phyloP scores from a whole-genome alignment of 2,329 filamentous ascomycete genomes.

The Colletotrichum graminicola region DNA sequence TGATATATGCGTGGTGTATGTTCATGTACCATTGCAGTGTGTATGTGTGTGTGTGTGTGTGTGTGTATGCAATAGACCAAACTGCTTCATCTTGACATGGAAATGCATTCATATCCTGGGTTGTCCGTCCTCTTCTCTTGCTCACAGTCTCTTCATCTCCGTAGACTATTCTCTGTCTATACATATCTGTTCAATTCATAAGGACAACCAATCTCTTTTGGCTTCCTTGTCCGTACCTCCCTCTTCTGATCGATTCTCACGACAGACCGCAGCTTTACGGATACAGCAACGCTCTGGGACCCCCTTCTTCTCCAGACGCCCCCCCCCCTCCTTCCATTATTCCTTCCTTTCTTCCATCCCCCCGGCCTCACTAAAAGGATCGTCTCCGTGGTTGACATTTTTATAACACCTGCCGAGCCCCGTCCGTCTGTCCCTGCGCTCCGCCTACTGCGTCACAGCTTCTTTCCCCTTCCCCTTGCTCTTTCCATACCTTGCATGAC shows the following conservation, averaged over 20 bases:
- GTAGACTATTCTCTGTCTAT: slow-evolving; percentile 1
- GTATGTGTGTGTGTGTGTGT: not conserved
- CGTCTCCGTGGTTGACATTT: slow-evolving; percentile 42
- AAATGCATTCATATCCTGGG: slow-evolving; percentile 25
- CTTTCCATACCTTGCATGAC: slow-evolving; percentile 1
- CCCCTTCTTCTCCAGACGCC: slow-evolving; percentile 6
- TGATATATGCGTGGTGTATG: slow-evolving; percentile 13
- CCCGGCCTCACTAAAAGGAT: slow-evolving; percentile 41
- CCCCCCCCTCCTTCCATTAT: slow-evolving; percentile 15
- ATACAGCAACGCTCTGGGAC: slow-evolving; percentile 10
- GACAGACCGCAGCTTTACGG: not conserved
- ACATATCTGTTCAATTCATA: slow-evolving; percentile 22
- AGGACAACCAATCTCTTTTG: slow-evolving; percentile 28
- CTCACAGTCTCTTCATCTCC: slow-evolving; percentile 9
- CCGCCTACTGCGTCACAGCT: slow-evolving; percentile 40
- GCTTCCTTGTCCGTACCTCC: not conserved
- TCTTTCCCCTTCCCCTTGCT: slow-evolving; percentile 34
- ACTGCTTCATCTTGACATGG: slow-evolving; percentile 13
- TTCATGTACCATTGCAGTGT: not conserved
- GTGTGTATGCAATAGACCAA: slow-evolving; percentile 23
- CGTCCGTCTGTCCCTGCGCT: slow-evolving; percentile 38
- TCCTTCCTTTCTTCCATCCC: slow-evolving; percentile 20
- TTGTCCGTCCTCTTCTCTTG: slow-evolving; percentile 9
- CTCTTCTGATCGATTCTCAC: slow-evolving; percentile 32
- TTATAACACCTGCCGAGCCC: slow-evolving; percentile 42